A percentile compares a stretch with the other conserved stretches of the same genome.
Evolutionary conservation across 1,284 basidiomycete species (phyloP).

Genomic region (Apiotrichum veenhuisii): DNA sequence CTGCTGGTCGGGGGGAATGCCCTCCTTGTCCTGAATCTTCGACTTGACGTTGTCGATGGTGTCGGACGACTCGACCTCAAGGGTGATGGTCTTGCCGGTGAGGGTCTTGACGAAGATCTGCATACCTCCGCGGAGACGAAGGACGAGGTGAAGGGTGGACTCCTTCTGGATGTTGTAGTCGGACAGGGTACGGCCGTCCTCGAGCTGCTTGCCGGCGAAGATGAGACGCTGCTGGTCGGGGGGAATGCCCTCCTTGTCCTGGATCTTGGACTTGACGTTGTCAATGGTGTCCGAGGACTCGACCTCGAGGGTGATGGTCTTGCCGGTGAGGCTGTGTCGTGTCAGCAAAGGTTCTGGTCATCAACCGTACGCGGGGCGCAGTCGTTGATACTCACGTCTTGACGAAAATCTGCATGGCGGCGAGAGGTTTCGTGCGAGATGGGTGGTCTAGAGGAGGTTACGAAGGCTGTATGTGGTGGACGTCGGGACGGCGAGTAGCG

Average conservation of each 20-base stretch:
- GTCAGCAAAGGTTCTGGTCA: slow-evolving; percentile 1
- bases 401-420: neutral
- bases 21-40: slow-evolving; percentile 95
- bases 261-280: slow-evolving; percentile 60
- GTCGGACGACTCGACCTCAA: slow-evolving; percentile 83
- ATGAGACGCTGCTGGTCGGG: slow-evolving; percentile 92
- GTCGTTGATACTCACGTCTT: neutral
- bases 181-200: slow-evolving; percentile 87
- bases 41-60: slow-evolving; percentile 98
- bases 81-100: slow-evolving; percentile 96
- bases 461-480: neutral
- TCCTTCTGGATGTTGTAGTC: slow-evolving; percentile 99
- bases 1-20: slow-evolving; percentile 80
- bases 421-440: neutral
- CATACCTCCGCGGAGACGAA: slow-evolving; percentile 96
- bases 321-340: slow-evolving; percentile 57
- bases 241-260: slow-evolving; percentile 67
- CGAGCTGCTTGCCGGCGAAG: slow-evolving; percentile 92
- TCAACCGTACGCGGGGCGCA: neutral
- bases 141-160: slow-evolving; percentile 93
- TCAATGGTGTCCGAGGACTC: slow-evolving; percentile 60
- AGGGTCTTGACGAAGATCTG: slow-evolving; percentile 53
- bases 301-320: slow-evolving; percentile 59
- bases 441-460: neutral
- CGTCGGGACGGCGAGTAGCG: neutral